Evolutionary conservation across 2,329 filamentous ascomycete genomes (phyloP), one percentile per base, ranked within the genome.

Genomic region (Arthroderma uncinatum): DNA sequence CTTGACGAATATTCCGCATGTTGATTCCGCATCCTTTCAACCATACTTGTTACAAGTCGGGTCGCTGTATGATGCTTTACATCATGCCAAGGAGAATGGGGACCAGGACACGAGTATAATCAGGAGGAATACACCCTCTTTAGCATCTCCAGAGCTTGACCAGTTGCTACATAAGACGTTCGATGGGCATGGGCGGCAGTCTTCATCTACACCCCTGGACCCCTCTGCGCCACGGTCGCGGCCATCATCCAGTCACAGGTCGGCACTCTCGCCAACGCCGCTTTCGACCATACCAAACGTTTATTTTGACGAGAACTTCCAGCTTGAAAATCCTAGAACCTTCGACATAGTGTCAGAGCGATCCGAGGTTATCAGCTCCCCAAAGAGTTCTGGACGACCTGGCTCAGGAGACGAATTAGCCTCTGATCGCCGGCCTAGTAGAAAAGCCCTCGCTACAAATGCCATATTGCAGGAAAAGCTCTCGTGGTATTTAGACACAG

Each of bases 401-500:
- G 39, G 37, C 16, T 76, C 75, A 54, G 73, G 79, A 0, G 73
- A 58, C 33, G 16, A 37, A 16, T 28, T 21, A 21, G 16, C 23
- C 21, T 57, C 44, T 34, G 55, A 33, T 12, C 56, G 56, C 23
- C 57, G 36, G 19, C 57, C 57, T 2, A 58, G 77, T 7, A 82
- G 92, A 59, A 97, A 96, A 69, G 87, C 89, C 0, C 77, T 98
- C 28, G 92, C 92, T 6, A 96, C 91, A 0, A 98, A 98, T 72
- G 93, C 93, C 0, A 98, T 98, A 58, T 72, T 98, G 36, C 93
- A 98, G 69, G 93, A 98, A 72, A 98, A 98, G 72, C 77, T 98
- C 10, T 97, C 93, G 0, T 98, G 93, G 93, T 98, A 98, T 70
- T 95, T 98, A 90, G 93, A 98, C 69, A 98, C 93, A 0, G 90